Evolutionary conservation across 805 yeast genomes (phyloP).

Genomic region (Candida easanensis): DNA sequence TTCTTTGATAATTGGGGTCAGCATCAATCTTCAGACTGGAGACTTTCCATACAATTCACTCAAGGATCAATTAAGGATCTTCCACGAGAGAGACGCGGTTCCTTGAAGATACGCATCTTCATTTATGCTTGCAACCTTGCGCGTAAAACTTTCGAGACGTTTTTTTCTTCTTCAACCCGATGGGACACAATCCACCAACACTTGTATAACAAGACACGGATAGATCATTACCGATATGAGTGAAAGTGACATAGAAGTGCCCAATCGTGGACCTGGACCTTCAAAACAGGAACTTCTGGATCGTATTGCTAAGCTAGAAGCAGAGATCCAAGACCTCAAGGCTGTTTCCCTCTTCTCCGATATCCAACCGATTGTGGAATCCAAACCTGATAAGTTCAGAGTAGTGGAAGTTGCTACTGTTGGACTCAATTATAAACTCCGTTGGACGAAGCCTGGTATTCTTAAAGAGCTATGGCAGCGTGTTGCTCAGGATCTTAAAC

Average conservation of each 20-base stretch:
- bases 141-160: too few relatives aligned
- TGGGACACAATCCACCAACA: neutral
- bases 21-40: too few relatives aligned
- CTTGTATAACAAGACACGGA: too few relatives aligned
- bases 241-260: neutral
- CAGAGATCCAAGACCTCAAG: slow-evolving; percentile 22
- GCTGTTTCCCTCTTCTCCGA: slow-evolving; percentile 26
- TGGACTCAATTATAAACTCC: slow-evolving; percentile 18
- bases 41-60: too few relatives aligned
- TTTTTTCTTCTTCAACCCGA: too few relatives aligned
- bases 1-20: too few relatives aligned
- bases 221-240: too few relatives aligned
- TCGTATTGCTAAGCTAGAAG: slow-evolving; percentile 18
- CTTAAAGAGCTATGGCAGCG: slow-evolving; percentile 19
- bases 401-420: slow-evolving; percentile 19
- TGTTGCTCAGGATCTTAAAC: slow-evolving; percentile 22
- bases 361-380: slow-evolving; percentile 24
- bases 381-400: slow-evolving; percentile 18
- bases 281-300: slow-evolving; percentile 8
- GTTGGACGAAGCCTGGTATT: slow-evolving; percentile 16
- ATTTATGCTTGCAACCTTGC: too few relatives aligned
- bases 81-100: too few relatives aligned
- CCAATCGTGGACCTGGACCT: neutral
- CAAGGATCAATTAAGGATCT: too few relatives aligned
- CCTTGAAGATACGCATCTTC: too few relatives aligned